phyloP scores from a whole-genome alignment of 192 early-diverging fungal genomes.

The Backusella parvicylindrica region DNA sequence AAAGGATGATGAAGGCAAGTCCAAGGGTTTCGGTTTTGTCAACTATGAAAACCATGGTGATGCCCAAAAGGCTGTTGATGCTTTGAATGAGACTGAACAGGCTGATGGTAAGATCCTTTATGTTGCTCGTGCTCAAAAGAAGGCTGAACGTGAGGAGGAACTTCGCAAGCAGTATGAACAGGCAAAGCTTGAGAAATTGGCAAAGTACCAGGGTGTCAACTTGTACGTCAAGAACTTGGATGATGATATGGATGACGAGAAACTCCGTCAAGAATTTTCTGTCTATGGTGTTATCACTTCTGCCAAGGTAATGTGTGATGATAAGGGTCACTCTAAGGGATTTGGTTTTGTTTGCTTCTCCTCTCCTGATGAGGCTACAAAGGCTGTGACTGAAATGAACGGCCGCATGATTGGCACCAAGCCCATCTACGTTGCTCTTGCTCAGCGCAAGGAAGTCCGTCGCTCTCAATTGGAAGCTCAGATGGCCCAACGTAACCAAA shows the following conservation, averaged over 20 bases:
- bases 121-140: conserved; percentile 98
- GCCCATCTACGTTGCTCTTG: conserved; percentile 88
- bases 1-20: conserved; percentile 76
- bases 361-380: conserved; percentile 95
- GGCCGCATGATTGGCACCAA: conserved; percentile 76
- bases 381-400: conserved; percentile 97
- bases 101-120: conserved; percentile 84
- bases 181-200: conserved; percentile 91
- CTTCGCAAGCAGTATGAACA: conserved; percentile 93
- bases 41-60: conserved; percentile 92
- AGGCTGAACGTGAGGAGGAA: conserved; percentile 95
- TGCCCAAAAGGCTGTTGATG: conserved; percentile 84
- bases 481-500: conserved; percentile 25
- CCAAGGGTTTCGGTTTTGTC: conserved; percentile 95
- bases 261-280: conserved; percentile 93
- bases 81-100: conserved; percentile 89
- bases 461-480: conserved; percentile 81
- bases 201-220: conserved; percentile 99
- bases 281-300: conserved; percentile 95
- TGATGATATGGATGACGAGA: conserved; percentile 93
- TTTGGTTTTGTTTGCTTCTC: conserved; percentile 99
- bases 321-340: conserved; percentile 81
- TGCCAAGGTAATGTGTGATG: conserved; percentile 97
- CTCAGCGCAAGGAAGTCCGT: conserved; percentile 86
- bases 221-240: conserved; percentile 99